phyloP scores from a whole-genome alignment of 177 flowering plant genomes.

The Tripterygium wilfordii region DNA sequence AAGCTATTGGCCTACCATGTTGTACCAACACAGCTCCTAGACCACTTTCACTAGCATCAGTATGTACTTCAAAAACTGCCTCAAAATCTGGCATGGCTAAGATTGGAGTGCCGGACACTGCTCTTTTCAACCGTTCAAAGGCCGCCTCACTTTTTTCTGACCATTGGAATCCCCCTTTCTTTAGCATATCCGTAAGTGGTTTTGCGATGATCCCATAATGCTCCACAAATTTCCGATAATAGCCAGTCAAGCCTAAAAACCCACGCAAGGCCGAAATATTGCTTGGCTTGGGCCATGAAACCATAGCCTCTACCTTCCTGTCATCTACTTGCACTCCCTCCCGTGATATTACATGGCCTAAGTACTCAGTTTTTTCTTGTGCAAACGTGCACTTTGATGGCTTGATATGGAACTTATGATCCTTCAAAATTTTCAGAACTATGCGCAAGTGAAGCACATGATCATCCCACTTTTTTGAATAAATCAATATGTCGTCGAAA shows the following conservation, averaged over 20 bases:
- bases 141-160: background rate
- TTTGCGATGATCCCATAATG: background rate
- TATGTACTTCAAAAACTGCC: too few relatives aligned
- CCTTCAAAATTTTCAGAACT: background rate
- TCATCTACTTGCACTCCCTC: constrained; percentile 1
- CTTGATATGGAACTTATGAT: constrained; percentile 6
- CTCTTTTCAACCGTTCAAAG: background rate
- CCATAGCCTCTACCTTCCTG: background rate
- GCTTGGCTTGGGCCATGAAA: background rate
- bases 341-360: background rate
- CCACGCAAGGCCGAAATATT: background rate
- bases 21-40: background rate
- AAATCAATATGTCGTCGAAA: too few relatives aligned
- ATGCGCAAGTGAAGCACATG: background rate
- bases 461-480: background rate
- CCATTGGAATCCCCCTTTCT: constrained; percentile 1
- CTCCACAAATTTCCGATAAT: constrained; percentile 1
- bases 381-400: constrained; percentile 1
- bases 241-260: background rate
- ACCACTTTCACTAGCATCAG: background rate
- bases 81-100: background rate
- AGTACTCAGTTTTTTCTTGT: background rate
- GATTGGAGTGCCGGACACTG: background rate
- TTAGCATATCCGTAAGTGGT: background rate
- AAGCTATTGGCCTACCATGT: background rate